Percentiles rank a stretch among this genome's conserved stretches.
Conservation (phyloP, 2,329 filamentous ascomycete genomes). For the Penicillium paneum region DNA sequence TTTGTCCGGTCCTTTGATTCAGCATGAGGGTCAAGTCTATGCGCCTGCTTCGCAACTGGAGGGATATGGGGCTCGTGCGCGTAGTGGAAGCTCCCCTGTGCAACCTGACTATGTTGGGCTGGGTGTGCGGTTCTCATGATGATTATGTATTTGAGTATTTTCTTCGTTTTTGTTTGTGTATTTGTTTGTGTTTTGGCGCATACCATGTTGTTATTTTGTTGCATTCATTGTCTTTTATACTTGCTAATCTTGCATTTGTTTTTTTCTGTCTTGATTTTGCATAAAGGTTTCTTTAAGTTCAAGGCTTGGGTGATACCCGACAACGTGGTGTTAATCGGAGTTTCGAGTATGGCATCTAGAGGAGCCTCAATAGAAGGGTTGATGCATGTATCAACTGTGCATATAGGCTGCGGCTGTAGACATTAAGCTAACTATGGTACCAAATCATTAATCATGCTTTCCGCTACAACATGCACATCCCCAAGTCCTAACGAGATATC, state of each 20-base stretch:
- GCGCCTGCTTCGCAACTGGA: constrained; percentile 14
- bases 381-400: neutral
- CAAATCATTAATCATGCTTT: neutral
- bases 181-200: neutral
- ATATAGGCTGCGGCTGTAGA: neutral
- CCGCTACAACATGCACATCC: neutral
- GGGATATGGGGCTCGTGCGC: constrained; percentile 20
- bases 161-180: no score
- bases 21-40: constrained; percentile 19
- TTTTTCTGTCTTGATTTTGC: neutral
- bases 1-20: constrained; percentile 29
- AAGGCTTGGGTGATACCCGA: neutral
- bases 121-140: constrained; percentile 15
- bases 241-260: neutral
- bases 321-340: neutral
- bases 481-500: neutral
- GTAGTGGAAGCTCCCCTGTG: constrained; percentile 36
- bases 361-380: neutral
- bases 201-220: neutral
- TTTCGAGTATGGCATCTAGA: constrained; percentile 1
- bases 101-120: constrained; percentile 24
- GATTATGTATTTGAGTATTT: neutral
- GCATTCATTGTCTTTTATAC: neutral
- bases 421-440: neutral
- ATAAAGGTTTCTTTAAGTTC: neutral